These are phyloP conservation scores for Alectoria sarmentosa DNA, from an alignment of 495 filamentous ascomycete genomes.

Conservation along the genomic window DNA sequence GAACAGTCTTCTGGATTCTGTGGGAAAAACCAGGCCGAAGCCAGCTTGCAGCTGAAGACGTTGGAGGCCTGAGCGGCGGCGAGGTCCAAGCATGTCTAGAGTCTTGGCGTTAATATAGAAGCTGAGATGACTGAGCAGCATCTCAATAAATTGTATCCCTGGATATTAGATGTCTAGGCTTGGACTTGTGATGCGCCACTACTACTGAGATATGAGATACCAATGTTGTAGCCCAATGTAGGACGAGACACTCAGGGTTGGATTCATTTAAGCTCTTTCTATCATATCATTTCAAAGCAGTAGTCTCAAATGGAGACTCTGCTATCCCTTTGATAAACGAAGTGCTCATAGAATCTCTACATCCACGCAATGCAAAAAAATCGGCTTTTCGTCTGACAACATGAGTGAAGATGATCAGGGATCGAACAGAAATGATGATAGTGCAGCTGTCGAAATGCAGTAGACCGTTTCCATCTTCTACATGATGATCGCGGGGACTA, in stretches of 20 bases:
- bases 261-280: background rate
- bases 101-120: too few species aligned
- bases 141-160: too few species aligned
- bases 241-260: background rate
- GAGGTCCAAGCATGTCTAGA: too few species aligned
- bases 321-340: background rate
- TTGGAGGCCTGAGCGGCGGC: background rate
- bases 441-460: background rate
- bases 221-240: background rate
- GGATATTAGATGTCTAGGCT: too few species aligned
- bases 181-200: too few species aligned
- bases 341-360: background rate
- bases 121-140: too few species aligned
- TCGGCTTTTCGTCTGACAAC: background rate
- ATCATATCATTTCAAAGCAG: background rate
- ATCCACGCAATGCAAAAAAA: background rate
- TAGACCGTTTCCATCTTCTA: conserved; percentile 34
- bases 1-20: background rate
- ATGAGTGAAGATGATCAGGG: conserved; percentile 11
- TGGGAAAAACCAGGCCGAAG: background rate
- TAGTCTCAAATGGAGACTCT: background rate
- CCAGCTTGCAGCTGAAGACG: too few species aligned
- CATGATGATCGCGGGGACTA: conserved; percentile 81
- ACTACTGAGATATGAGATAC: background rate
- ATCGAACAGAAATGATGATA: background rate